phyloP scores from a whole-genome alignment of 257 asterid genomes.

The Scutellaria baicalensis region DNA sequence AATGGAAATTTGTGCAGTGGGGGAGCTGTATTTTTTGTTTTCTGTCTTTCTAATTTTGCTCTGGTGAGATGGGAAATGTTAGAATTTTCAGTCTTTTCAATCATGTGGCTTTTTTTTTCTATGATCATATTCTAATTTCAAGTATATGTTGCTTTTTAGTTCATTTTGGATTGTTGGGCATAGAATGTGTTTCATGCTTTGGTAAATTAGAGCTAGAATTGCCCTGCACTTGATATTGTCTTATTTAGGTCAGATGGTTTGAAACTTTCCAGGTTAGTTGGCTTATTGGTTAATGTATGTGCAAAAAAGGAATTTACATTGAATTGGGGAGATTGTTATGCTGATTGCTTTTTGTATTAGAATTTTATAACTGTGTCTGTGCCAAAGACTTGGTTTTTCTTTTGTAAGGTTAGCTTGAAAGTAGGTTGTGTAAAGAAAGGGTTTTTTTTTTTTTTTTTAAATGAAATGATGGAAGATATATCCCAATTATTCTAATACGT shows the following conservation, averaged over 20 bases:
- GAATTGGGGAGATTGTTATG: neutral
- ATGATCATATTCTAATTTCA: neutral
- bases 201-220: neutral
- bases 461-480: too few relatives aligned
- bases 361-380: neutral
- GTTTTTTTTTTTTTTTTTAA: neutral
- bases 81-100: neutral
- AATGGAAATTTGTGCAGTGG: neutral
- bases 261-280: neutral
- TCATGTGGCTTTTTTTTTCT: conserved; percentile 1
- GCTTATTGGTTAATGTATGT: neutral
- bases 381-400: neutral
- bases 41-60: conserved; percentile 1
- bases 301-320: neutral
- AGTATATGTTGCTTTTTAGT: neutral
- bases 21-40: neutral
- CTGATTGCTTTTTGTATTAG: neutral
- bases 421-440: neutral
- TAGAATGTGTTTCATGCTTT: neutral
- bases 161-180: neutral
- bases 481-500: too few relatives aligned
- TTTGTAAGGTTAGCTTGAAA: neutral
- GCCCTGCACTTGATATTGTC: neutral
- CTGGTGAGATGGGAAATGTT: neutral
- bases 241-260: neutral